These are phyloP conservation scores for Capronia americana DNA, from an alignment of 2,329 filamentous ascomycete genomes.

Conservation along the genomic window DNA sequence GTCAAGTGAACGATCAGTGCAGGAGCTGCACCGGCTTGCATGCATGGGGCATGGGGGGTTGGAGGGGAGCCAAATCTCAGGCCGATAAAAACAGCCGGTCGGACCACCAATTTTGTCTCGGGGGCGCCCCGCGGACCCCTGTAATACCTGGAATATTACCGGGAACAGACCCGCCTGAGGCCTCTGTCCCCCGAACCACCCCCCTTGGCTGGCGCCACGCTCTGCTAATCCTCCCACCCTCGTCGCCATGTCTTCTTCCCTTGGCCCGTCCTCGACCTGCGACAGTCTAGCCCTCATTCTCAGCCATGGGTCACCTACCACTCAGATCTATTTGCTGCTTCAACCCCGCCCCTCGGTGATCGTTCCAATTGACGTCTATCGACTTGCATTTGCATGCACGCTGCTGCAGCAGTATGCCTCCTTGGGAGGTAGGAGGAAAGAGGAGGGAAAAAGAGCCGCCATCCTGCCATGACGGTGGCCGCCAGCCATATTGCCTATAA, in stretches of 20 bases:
- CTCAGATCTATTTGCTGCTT: neutral
- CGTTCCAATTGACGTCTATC: neutral
- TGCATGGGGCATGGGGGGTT: neutral
- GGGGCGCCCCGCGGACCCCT: too few species aligned
- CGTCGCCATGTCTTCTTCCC: neutral
- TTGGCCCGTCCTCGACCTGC: neutral
- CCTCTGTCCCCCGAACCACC: neutral
- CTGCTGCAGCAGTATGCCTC: constrained; percentile 1
- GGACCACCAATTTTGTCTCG: neutral
- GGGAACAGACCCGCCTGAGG: neutral
- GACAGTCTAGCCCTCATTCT: neutral
- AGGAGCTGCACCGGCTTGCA: too few species aligned
- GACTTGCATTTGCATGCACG: neutral
- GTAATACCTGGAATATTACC: neutral
- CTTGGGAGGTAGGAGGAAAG: neutral
- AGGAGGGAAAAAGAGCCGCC: neutral
- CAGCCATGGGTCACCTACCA: neutral
- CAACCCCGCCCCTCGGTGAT: neutral
- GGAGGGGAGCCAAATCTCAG: neutral
- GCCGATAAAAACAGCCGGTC: neutral
- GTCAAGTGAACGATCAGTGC: too few species aligned
- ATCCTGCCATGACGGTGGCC: neutral
- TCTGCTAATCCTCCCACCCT: neutral
- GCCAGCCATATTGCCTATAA: neutral
- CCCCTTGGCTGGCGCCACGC: neutral